These are phyloP conservation scores for Lolium perenne DNA, from an alignment of 176 grass and related monocot species.

Conservation along the genomic window DNA sequence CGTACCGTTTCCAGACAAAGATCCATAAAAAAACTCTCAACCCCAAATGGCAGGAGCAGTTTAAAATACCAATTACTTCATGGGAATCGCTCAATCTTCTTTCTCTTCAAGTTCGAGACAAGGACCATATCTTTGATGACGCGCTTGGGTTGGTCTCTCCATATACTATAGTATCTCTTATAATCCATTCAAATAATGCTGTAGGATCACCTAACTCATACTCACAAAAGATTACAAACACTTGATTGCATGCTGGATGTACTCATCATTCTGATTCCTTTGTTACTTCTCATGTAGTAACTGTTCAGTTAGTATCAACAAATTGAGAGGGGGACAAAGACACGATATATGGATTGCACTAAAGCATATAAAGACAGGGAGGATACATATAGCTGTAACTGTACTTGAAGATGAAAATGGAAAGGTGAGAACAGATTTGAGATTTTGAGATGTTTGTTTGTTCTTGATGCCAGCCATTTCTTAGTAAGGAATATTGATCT, in stretches of 20 bases:
- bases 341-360: constrained; percentile 88
- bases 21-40: constrained; percentile 94
- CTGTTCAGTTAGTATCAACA: constrained; percentile 77
- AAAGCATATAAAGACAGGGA: constrained; percentile 91
- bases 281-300: constrained; percentile 44
- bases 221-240: background rate
- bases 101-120: constrained; percentile 87
- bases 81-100: constrained; percentile 84
- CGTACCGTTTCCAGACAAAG: constrained; percentile 84
- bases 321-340: constrained; percentile 82
- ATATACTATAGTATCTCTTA: background rate
- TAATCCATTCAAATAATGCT: constrained; percentile 20
- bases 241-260: background rate
- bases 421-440: constrained; percentile 54
- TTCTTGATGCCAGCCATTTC: background rate
- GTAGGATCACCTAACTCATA: background rate
- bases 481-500: background rate
- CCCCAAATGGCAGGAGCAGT: constrained; percentile 94
- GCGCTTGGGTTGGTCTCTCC: constrained; percentile 74
- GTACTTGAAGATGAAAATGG: constrained; percentile 73
- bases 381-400: constrained; percentile 81
- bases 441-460: constrained; percentile 1
- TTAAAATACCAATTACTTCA: constrained; percentile 87
- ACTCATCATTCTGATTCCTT: constrained; percentile 6
- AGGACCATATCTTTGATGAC: constrained; percentile 94